A percentile compares a stretch with the other conserved stretches of the same genome.
These are phyloP conservation scores for Adansonia rubrostipa DNA, from an alignment of 441 rosid species.

Conservation along the genomic window DNA sequence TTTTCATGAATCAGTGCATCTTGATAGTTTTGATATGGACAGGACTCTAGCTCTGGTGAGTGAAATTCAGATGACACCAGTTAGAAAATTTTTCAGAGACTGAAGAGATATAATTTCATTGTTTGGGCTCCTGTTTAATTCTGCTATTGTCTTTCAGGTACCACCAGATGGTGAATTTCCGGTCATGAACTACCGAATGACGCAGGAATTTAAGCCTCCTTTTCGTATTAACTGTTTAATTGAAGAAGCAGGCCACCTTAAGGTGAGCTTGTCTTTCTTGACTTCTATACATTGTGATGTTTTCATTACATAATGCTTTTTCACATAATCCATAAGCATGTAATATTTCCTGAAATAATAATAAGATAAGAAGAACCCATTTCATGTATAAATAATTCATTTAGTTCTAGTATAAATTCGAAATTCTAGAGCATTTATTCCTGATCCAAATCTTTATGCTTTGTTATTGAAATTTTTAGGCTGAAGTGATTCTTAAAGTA, in stretches of 20 bases:
- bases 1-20: slow-evolving; percentile 98
- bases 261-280: slow-evolving; percentile 45
- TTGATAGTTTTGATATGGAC: slow-evolving; percentile 87
- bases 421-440: neutral
- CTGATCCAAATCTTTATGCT: neutral
- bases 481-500: slow-evolving; percentile 90
- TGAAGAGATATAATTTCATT: slow-evolving; percentile 28
- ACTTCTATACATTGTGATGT: neutral
- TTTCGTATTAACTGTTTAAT: slow-evolving; percentile 89
- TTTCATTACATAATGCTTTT: neutral
- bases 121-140: slow-evolving; percentile 12
- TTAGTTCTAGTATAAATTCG: slow-evolving; percentile 19
- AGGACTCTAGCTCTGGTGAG: slow-evolving; percentile 94
- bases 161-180: slow-evolving; percentile 99
- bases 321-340: neutral
- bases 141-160: slow-evolving; percentile 54
- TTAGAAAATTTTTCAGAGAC: slow-evolving; percentile 15
- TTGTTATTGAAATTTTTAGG: slow-evolving; percentile 44
- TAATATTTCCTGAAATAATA: neutral
- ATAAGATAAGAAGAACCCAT: neutral
- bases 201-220: slow-evolving; percentile 99
- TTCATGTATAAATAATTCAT: slow-evolving; percentile 18
- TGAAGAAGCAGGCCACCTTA: slow-evolving; percentile 94
- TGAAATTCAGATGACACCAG: slow-evolving; percentile 23
- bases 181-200: slow-evolving; percentile 99